A percentile compares a stretch with the other conserved stretches of the same genome.
These are phyloP conservation scores for Pythium rhizo-oryzae DNA, from an alignment of 352 stramenopile genomes.

Conservation along the genomic window DNA sequence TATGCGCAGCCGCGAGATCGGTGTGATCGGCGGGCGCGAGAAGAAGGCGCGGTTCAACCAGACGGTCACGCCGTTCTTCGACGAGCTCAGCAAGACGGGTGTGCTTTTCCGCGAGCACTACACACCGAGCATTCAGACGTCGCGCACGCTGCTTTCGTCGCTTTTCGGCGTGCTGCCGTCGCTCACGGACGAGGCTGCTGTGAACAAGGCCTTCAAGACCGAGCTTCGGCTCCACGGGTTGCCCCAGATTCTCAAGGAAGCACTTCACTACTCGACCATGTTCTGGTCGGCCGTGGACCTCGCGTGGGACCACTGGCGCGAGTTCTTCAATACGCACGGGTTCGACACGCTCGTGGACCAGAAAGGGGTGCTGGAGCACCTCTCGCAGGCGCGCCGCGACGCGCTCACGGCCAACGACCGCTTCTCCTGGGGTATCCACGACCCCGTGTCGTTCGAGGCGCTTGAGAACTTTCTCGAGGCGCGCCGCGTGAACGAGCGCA, in stretches of 20 bases:
- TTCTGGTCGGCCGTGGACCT: conserved; percentile 24
- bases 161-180: conserved; percentile 18
- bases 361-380: neutral
- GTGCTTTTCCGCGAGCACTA: conserved; percentile 24
- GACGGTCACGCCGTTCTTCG: conserved; percentile 22
- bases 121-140: conserved; percentile 23
- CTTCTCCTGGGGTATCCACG: conserved; percentile 22
- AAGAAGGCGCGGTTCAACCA: conserved; percentile 12
- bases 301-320: conserved; percentile 19
- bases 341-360: conserved; percentile 21
- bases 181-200: conserved; percentile 1
- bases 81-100: conserved; percentile 1
- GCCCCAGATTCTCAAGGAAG: conserved; percentile 17
- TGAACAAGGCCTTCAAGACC: neutral
- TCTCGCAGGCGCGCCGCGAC: conserved; percentile 1
- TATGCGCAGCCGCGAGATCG: conserved; percentile 16
- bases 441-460: conserved; percentile 13
- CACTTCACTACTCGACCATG: conserved; percentile 8
- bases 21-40: conserved; percentile 11
- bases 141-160: conserved; percentile 12
- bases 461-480: conserved; percentile 5
- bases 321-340: conserved; percentile 8
- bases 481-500: neutral
- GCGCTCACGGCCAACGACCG: conserved; percentile 4
- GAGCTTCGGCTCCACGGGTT: conserved; percentile 6